Percentiles rank a stretch among this genome's conserved stretches.
These are phyloP conservation scores for Tetrapisispora fleetii DNA, from an alignment of 805 yeast species.

Conservation along the genomic window DNA sequence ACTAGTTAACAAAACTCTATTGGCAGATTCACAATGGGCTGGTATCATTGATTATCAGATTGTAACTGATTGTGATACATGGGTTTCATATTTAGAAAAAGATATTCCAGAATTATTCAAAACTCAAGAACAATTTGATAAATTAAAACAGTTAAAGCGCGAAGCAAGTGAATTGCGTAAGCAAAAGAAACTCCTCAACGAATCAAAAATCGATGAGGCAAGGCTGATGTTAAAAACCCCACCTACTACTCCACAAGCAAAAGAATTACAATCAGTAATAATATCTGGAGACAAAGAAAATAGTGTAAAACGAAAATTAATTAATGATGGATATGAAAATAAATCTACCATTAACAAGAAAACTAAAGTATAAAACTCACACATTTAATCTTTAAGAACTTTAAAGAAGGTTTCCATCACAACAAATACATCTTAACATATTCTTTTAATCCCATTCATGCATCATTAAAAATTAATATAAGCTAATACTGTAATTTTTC, in stretches of 20 bases:
- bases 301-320: conserved; percentile 1
- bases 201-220: neutral
- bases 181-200: neutral
- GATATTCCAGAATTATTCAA: conserved; percentile 55
- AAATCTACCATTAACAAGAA: neutral
- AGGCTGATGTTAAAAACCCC: conserved; percentile 3
- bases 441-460: neutral
- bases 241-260: conserved; percentile 3
- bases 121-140: conserved; percentile 35
- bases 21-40: conserved; percentile 58
- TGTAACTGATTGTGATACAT: conserved; percentile 69
- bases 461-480: neutral
- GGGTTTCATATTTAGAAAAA: conserved; percentile 47
- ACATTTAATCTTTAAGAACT: too few species aligned
- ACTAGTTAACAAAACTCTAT: conserved; percentile 59
- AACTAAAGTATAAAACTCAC: neutral
- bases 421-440: too few species aligned
- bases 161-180: conserved; percentile 27
- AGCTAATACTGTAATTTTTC: neutral
- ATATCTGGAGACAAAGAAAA: neutral
- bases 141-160: conserved; percentile 21
- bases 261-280: neutral
- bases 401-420: too few species aligned
- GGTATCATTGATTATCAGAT: conserved; percentile 71
- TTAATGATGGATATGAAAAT: neutral